Evolutionary conservation across 2,329 filamentous ascomycete genomes (phyloP).

Genomic region (Cordyceps fumosorosea): DNA sequence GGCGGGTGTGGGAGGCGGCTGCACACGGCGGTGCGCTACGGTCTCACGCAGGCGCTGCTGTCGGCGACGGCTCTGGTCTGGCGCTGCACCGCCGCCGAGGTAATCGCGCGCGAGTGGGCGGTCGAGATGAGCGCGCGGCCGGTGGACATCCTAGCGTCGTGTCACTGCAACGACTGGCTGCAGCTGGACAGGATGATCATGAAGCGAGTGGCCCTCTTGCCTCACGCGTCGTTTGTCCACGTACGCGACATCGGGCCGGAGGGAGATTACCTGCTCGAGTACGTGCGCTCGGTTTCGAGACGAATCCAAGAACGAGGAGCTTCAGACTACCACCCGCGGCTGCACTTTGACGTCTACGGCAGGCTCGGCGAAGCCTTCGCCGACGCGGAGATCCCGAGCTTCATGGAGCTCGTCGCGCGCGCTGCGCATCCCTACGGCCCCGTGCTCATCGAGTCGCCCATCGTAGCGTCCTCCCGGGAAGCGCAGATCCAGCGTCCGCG

Average conservation of each 20-base stretch:
- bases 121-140: not conserved
- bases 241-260: not conserved
- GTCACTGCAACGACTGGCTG: not conserved
- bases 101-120: not conserved
- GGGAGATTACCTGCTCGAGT: not conserved
- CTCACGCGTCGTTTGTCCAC: not conserved
- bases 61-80: not conserved
- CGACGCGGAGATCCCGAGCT: not conserved
- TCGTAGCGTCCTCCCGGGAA: not conserved
- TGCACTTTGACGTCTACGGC: not conserved
- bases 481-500: not conserved
- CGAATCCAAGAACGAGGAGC: not conserved
- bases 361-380: not conserved
- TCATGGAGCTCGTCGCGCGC: not conserved
- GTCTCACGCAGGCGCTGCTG: not conserved
- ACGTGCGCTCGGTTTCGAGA: not conserved
- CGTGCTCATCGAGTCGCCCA: not conserved
- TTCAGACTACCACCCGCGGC: not conserved
- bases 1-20: not conserved
- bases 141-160: not conserved
- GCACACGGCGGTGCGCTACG: not conserved
- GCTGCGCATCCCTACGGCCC: not conserved
- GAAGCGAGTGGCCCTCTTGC: not conserved
- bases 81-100: not conserved
- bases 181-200: not conserved